Percentiles rank a stretch among this genome's conserved stretches.
phyloP scores from a whole-genome alignment of 2,329 filamentous ascomycete species.

The Metarhizium sp. region DNA sequence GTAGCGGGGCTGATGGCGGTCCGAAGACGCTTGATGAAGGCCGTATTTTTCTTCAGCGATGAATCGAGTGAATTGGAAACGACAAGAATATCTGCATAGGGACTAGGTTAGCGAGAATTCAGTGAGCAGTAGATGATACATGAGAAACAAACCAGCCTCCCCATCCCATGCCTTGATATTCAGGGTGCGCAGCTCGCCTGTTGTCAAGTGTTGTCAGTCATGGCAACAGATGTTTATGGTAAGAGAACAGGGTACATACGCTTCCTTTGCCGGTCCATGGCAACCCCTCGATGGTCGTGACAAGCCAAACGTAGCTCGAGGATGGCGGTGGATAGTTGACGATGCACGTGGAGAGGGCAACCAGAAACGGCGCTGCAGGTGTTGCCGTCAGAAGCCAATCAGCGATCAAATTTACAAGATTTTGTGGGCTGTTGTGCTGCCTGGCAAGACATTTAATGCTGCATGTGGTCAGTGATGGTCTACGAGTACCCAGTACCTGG shows the following conservation, averaged over 20 bases:
- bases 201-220: constrained; percentile 8
- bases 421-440: too few relatives aligned
- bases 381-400: not conserved
- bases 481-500: too few relatives aligned
- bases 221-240: not conserved
- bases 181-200: constrained; percentile 83
- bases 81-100: constrained; percentile 58
- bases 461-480: too few relatives aligned
- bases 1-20: constrained; percentile 77
- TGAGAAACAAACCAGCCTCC: constrained; percentile 57
- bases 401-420: too few relatives aligned
- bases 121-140: constrained; percentile 2
- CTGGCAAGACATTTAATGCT: too few relatives aligned
- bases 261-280: constrained; percentile 58
- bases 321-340: not conserved
- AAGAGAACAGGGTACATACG: constrained; percentile 32
- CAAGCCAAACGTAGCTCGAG: not conserved
- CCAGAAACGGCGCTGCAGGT: not conserved
- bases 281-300: constrained; percentile 17
- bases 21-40: constrained; percentile 92
- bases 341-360: not conserved
- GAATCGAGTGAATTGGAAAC: constrained; percentile 80
- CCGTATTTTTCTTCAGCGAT: constrained; percentile 94
- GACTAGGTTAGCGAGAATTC: not conserved
- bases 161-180: constrained; percentile 86